phyloP scores from a whole-genome alignment of 2,329 filamentous ascomycete genomes.

The Monilinia fructigena region DNA sequence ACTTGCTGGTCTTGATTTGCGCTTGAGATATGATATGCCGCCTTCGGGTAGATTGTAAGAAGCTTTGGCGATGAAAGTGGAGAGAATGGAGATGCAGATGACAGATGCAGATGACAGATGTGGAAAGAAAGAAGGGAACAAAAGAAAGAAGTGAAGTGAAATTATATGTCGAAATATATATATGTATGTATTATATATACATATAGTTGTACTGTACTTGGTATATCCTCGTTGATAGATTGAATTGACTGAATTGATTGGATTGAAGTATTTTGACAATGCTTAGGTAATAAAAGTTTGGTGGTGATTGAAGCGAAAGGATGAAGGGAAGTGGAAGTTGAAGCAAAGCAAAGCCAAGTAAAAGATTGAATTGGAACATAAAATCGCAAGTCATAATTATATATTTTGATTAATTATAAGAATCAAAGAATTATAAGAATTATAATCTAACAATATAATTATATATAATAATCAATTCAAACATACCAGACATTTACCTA shows the following conservation, averaged over 20 bases:
- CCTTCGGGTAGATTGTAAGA: conserved; percentile 1
- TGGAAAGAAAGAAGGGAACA: neutral
- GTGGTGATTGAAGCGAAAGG: too few relatives aligned
- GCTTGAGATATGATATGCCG: conserved; percentile 12
- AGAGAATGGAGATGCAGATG: neutral
- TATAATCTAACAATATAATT: too few relatives aligned
- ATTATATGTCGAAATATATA: neutral
- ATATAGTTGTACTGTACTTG: too few relatives aligned
- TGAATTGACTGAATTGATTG: too few relatives aligned
- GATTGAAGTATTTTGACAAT: too few relatives aligned
- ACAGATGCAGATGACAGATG: neutral
- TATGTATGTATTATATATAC: too few relatives aligned
- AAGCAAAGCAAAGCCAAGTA: neutral
- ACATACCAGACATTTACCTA: neutral
- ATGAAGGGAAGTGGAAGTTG: too few relatives aligned
- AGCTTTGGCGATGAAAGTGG: conserved; percentile 18
- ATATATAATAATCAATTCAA: neutral
- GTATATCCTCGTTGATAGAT: neutral
- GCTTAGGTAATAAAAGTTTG: too few relatives aligned
- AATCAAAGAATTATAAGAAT: too few relatives aligned
- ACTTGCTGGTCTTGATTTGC: neutral
- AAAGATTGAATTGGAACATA: neutral
- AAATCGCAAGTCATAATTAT: neutral
- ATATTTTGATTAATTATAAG: too few relatives aligned
- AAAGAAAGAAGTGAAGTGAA: neutral